These are phyloP conservation scores for Diaporthe humulicola DNA, from an alignment of 2,329 filamentous ascomycete genomes.

Conservation along the genomic window DNA sequence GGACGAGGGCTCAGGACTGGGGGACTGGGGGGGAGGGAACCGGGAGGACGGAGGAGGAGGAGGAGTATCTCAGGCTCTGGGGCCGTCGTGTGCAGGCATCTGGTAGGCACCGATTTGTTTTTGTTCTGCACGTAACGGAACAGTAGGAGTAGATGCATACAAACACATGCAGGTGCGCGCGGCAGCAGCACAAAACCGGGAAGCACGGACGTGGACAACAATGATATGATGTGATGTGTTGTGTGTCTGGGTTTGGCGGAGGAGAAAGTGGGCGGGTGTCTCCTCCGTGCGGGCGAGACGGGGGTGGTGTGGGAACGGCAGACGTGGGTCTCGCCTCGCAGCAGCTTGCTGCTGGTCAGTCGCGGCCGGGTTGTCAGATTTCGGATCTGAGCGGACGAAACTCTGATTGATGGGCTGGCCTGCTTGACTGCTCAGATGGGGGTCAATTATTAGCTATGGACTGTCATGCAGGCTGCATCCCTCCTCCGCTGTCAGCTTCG, in stretches of 20 bases:
- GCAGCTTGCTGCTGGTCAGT: background rate
- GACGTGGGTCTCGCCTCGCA: constrained; percentile 19
- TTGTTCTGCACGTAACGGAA: constrained; percentile 11
- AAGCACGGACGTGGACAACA: constrained; percentile 22
- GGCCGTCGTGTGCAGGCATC: constrained; percentile 18
- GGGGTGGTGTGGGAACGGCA: constrained; percentile 2
- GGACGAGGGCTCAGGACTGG: constrained; percentile 33
- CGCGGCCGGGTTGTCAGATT: constrained; percentile 38
- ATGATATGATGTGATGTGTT: constrained; percentile 38
- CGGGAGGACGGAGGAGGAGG: background rate
- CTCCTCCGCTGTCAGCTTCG: constrained; percentile 1
- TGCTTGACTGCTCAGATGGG: no score
- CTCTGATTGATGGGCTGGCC: background rate
- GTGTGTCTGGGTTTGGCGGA: constrained; percentile 29
- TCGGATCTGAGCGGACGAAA: constrained; percentile 34
- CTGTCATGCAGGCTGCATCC: constrained; percentile 20
- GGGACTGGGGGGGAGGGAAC: background rate
- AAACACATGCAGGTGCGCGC: constrained; percentile 18
- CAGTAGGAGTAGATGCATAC: background rate
- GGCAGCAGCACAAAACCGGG: constrained; percentile 17
- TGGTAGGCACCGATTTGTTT: constrained; percentile 14
- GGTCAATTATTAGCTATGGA: background rate
- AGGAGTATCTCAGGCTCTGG: constrained; percentile 10
- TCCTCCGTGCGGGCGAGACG: constrained; percentile 26
- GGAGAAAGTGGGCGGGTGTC: constrained; percentile 35